Percentiles rank a stretch among this genome's conserved stretches.
Evolutionary conservation across 352 stramenopile species (phyloP).

Genomic region (Globisporangium nagaii): DNA sequence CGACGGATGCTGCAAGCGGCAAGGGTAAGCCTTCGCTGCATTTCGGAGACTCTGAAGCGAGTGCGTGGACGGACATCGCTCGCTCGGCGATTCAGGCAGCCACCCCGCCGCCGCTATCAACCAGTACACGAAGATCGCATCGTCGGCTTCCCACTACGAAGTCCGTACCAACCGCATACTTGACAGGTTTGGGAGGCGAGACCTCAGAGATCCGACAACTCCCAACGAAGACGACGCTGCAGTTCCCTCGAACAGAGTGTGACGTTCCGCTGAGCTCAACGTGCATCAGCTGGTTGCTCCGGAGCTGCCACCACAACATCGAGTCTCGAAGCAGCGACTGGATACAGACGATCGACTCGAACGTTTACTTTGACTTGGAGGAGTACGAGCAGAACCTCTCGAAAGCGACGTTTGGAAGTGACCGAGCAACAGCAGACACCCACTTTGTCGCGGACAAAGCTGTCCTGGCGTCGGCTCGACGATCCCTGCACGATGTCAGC

Average conservation of each 20-base stretch:
- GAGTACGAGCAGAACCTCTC: slow-evolving; percentile 30
- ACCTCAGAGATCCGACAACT: slow-evolving; percentile 24
- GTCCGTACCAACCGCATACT: neutral
- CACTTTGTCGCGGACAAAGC: slow-evolving; percentile 5
- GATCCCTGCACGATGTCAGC: neutral
- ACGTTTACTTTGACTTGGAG: slow-evolving; percentile 31
- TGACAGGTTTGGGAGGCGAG: neutral
- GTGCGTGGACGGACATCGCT: slow-evolving; percentile 20
- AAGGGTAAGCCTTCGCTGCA: slow-evolving; percentile 23
- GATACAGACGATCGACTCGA: slow-evolving; percentile 12
- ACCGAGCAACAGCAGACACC: slow-evolving; percentile 8
- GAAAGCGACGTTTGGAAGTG: neutral
- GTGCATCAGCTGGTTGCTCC: slow-evolving; percentile 27
- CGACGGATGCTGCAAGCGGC: neutral
- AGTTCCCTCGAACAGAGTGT: slow-evolving; percentile 27
- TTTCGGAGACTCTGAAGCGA: slow-evolving; percentile 17
- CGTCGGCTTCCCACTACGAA: slow-evolving; percentile 11
- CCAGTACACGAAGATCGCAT: slow-evolving; percentile 14
- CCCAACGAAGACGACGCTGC: slow-evolving; percentile 6
- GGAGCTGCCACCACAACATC: neutral
- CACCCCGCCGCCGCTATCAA: neutral
- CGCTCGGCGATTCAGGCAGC: neutral
- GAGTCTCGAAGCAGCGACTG: neutral
- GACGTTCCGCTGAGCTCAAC: slow-evolving; percentile 30
- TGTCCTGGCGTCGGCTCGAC: neutral